These are phyloP conservation scores for Podospora bellae-mahoneyi DNA, from an alignment of 495 filamentous ascomycete genomes.

Conservation along the genomic window DNA sequence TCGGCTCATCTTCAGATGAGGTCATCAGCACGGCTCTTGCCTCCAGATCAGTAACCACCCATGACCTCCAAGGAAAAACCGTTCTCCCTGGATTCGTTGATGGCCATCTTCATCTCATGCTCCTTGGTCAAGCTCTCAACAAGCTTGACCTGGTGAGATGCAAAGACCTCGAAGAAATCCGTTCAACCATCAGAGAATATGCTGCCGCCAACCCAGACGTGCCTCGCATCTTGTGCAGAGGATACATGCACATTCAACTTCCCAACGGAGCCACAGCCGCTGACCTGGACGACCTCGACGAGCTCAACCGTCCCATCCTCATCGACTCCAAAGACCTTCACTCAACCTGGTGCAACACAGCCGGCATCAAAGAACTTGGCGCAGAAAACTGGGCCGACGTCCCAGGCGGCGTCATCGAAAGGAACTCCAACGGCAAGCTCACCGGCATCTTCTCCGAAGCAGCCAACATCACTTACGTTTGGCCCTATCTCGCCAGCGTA, in stretches of 20 bases:
- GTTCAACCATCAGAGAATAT: conserved; percentile 46
- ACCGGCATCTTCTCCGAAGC: conserved; percentile 59
- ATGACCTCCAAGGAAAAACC: conserved; percentile 47
- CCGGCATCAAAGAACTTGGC: conserved; percentile 51
- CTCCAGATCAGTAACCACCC: conserved; percentile 32
- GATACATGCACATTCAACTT: conserved; percentile 62
- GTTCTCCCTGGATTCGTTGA: conserved; percentile 64
- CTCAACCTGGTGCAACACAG: conserved; percentile 59
- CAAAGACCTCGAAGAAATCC: conserved; percentile 54
- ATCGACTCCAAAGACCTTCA: conserved; percentile 63
- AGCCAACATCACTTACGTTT: conserved; percentile 54
- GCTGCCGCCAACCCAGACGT: conserved; percentile 48
- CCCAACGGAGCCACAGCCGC: conserved; percentile 46
- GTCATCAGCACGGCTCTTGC: conserved; percentile 32
- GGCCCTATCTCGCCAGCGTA: conserved; percentile 55
- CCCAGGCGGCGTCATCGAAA: conserved; percentile 55
- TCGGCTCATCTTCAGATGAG: conserved; percentile 43
- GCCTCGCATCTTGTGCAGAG: conserved; percentile 52
- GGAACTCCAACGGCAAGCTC: conserved; percentile 49
- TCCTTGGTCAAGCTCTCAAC: conserved; percentile 56
- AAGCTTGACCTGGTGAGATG: conserved; percentile 55
- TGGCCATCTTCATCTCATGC: conserved; percentile 60
- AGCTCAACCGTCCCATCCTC: conserved; percentile 50
- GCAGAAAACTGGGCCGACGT: conserved; percentile 48
- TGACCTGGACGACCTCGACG: conserved; percentile 73